Evolutionary conservation across 768 basidiomycete species (phyloP).

Genomic region (Gymnopilus junonius): DNA sequence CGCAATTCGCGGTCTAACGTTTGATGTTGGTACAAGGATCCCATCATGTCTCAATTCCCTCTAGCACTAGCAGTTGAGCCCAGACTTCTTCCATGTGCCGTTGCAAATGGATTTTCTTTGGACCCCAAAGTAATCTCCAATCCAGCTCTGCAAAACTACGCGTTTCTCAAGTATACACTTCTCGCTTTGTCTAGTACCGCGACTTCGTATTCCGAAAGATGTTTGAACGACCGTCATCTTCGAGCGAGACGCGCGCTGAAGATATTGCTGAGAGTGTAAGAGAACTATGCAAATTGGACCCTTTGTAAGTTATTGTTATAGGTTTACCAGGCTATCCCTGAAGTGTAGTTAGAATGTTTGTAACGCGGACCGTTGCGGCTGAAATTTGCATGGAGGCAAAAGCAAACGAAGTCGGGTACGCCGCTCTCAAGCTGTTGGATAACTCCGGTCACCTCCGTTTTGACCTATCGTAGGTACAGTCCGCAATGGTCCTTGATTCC

Average conservation of each 20-base stretch:
- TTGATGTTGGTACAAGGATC: constrained; percentile 52
- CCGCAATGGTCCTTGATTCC: constrained; percentile 14
- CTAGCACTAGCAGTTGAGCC: constrained; percentile 80
- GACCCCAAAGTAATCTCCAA: constrained; percentile 62
- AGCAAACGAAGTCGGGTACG: constrained; percentile 69
- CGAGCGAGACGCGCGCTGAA: constrained; percentile 56
- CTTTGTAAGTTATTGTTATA: constrained; percentile 49
- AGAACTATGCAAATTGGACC: constrained; percentile 71
- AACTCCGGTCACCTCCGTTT: constrained; percentile 70
- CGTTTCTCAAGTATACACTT: constrained; percentile 1
- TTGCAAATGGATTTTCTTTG: constrained; percentile 77
- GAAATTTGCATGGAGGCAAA: constrained; percentile 85
- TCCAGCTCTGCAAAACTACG: neutral
- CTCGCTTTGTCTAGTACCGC: constrained; percentile 56
- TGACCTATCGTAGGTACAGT: constrained; percentile 57
- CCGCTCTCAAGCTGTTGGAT: constrained; percentile 69
- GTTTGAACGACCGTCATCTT: constrained; percentile 63
- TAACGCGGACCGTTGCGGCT: constrained; percentile 81
- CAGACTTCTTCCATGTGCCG: constrained; percentile 70
- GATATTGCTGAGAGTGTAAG: constrained; percentile 74
- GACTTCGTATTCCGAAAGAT: constrained; percentile 89
- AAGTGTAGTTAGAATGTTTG: constrained; percentile 64
- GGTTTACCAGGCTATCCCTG: constrained; percentile 12
- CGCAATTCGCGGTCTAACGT: constrained; percentile 4
- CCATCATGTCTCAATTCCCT: constrained; percentile 78